Evolutionary conservation across 2,329 filamentous ascomycete genomes (phyloP).

Genomic region (Orbilia javanica): DNA sequence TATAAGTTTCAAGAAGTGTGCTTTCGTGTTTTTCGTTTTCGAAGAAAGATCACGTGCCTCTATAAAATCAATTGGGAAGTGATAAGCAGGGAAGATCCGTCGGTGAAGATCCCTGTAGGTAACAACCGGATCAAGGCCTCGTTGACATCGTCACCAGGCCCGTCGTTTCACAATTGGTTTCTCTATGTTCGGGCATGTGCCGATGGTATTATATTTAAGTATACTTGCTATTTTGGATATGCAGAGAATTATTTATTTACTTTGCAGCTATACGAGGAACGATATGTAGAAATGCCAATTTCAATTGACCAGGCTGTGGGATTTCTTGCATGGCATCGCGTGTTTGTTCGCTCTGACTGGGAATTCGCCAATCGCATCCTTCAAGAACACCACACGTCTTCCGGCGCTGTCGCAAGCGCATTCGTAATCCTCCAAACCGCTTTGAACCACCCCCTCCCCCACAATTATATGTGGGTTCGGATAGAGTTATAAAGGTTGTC

Average conservation of each 20-base stretch:
- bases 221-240: not conserved
- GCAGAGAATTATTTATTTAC: no score
- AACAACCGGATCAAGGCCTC: not conserved
- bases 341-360: not conserved
- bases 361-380: slow-evolving; percentile 48
- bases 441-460: not conserved
- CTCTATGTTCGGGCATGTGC: not conserved
- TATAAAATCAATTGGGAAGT: no score
- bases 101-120: slow-evolving; percentile 11
- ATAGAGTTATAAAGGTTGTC: slow-evolving; percentile 31
- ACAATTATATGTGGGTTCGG: not conserved
- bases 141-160: slow-evolving; percentile 12
- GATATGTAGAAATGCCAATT: no score
- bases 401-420: slow-evolving; percentile 52
- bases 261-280: not conserved
- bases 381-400: slow-evolving; percentile 32
- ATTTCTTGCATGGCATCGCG: not conserved
- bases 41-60: not conserved
- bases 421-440: slow-evolving; percentile 47
- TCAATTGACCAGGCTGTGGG: no score
- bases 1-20: no score
- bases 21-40: no score
- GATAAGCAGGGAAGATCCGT: not conserved
- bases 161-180: not conserved
- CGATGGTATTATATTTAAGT: not conserved